Conservation (phyloP, 1,139 yeast species). For the Scheffersomyces insectosa region DNA sequence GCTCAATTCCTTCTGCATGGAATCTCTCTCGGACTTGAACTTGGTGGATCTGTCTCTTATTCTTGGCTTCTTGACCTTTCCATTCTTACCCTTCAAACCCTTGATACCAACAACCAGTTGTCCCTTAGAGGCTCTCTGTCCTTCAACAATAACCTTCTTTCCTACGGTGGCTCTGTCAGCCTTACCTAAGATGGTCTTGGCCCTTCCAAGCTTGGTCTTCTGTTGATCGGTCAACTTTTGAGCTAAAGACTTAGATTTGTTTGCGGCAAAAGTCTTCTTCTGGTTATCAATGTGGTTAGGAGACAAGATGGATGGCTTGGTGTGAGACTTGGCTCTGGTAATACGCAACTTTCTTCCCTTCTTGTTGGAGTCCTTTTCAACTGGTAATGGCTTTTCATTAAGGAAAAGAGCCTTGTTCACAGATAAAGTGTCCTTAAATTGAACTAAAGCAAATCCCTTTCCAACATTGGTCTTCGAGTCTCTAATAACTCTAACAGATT, state of each 20-base stretch:
- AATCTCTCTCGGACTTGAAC: constrained; percentile 45
- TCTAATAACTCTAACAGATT: constrained; percentile 85
- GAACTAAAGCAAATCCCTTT: constrained; percentile 96
- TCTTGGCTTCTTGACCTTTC: constrained; percentile 60
- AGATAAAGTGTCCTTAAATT: constrained; percentile 76
- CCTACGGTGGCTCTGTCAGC: constrained; percentile 76
- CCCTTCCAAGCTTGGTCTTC: constrained; percentile 79
- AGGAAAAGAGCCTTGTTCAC: constrained; percentile 82
- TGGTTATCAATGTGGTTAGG: constrained; percentile 46
- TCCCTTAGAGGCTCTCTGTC: constrained; percentile 78
- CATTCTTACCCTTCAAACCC: constrained; percentile 48
- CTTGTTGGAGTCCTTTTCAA: constrained; percentile 29
- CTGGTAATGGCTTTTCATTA: constrained; percentile 65
- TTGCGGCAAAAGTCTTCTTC: constrained; percentile 26
- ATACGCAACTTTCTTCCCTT: constrained; percentile 72
- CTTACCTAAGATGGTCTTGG: constrained; percentile 70
- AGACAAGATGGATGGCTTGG: constrained; percentile 47
- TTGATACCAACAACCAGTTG: constrained; percentile 58
- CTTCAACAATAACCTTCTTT: constrained; percentile 59
- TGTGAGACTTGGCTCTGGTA: constrained; percentile 66
- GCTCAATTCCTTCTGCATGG: constrained; percentile 18
- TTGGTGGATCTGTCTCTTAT: constrained; percentile 65
- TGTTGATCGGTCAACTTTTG: constrained; percentile 56
- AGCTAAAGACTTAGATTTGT: constrained; percentile 17
- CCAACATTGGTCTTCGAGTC: constrained; percentile 94